phyloP scores from a whole-genome alignment of 148 eudicot genomes.

The Linanthus parryae region DNA sequence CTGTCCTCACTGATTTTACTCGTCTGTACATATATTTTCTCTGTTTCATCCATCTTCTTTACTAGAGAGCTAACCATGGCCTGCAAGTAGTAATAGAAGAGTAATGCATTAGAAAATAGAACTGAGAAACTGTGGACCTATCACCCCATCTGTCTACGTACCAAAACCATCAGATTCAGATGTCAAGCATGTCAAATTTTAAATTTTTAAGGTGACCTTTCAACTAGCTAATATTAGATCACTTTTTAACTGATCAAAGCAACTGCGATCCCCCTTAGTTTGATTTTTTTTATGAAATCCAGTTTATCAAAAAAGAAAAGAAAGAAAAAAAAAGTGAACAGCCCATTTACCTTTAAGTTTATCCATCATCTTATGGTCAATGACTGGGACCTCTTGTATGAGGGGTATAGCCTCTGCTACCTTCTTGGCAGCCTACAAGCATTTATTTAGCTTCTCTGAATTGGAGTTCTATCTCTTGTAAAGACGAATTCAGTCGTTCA shows the following conservation, averaged over 20 bases:
- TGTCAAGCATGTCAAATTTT: no score
- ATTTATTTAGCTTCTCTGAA: slow-evolving; percentile 47
- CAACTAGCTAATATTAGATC: no score
- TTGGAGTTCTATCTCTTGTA: slow-evolving; percentile 59
- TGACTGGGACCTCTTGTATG: slow-evolving; percentile 38
- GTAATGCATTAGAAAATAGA: neutral
- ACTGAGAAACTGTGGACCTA: neutral
- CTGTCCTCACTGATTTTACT: slow-evolving; percentile 65
- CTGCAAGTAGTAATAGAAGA: slow-evolving; percentile 25
- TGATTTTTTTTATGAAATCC: no score
- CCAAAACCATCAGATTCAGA: neutral
- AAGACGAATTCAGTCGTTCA: slow-evolving; percentile 47
- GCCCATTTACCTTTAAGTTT: no score
- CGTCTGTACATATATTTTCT: slow-evolving; percentile 52
- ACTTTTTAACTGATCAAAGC: no score
- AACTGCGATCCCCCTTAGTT: no score
- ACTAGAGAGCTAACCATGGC: slow-evolving; percentile 57
- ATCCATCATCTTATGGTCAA: slow-evolving; percentile 38
- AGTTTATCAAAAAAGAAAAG: no score
- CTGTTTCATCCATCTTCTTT: slow-evolving; percentile 58
- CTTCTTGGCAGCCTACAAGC: slow-evolving; percentile 37
- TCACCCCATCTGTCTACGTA: neutral
- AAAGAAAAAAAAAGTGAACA: no score
- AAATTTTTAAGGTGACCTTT: no score
- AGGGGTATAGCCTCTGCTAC: slow-evolving; percentile 29